These are phyloP conservation scores for Plasmodium gallinaceum DNA, from an alignment of 169 alveolate genomes.

Conservation along the genomic window DNA sequence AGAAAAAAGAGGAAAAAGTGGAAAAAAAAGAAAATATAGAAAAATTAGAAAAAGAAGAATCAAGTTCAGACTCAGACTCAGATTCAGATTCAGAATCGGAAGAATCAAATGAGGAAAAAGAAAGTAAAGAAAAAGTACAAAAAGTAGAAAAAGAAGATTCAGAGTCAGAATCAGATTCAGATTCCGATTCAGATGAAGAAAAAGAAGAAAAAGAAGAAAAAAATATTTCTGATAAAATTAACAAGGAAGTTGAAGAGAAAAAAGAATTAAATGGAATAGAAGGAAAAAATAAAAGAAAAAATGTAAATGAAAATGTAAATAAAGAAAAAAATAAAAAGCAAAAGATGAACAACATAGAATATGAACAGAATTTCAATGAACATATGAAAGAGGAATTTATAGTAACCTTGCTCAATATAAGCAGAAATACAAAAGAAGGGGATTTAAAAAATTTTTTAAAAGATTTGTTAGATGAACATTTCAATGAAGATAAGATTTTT, in stretches of 20 bases:
- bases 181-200: no score
- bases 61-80: not conserved
- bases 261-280: not conserved
- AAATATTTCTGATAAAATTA: not conserved
- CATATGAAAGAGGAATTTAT: slow-evolving; percentile 20
- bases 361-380: not conserved
- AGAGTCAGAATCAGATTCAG: no score
- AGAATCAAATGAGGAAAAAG: slow-evolving; percentile 3
- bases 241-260: not conserved
- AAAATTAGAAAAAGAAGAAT: not conserved
- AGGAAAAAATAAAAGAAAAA: slow-evolving; percentile 49
- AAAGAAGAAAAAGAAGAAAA: no score
- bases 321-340: slow-evolving; percentile 47
- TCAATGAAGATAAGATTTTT: slow-evolving; percentile 8
- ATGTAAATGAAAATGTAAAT: not conserved
- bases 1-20: not conserved
- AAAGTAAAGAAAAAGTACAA: not conserved
- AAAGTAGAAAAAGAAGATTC: not conserved
- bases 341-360: slow-evolving; percentile 7
- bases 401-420: slow-evolving; percentile 27
- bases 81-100: slow-evolving; percentile 23
- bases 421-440: slow-evolving; percentile 13
- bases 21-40: not conserved
- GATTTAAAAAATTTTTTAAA: slow-evolving; percentile 39
- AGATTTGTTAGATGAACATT: slow-evolving; percentile 5